Conservation (phyloP, 202 grass and related monocot species). For the Bolboschoenoplectus hybrid region DNA sequence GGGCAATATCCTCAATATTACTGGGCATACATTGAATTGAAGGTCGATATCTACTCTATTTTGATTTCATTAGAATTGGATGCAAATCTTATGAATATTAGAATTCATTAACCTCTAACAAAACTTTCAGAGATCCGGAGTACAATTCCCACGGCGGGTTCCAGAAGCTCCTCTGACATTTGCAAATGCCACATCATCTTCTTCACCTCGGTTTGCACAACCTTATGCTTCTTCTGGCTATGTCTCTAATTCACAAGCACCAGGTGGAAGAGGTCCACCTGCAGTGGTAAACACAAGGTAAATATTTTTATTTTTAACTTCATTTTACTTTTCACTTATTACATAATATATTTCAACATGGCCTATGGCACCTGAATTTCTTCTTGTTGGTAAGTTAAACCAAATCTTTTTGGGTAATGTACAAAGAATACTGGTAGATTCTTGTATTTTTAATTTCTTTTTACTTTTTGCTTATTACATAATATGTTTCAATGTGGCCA, state of each 20-base stretch:
- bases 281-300: conserved; percentile 70
- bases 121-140: conserved; percentile 64
- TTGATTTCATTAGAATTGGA: conserved; percentile 30
- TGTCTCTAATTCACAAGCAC: conserved; percentile 47
- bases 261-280: conserved; percentile 59
- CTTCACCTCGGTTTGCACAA: conserved; percentile 46
- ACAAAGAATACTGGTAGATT: conserved; percentile 43
- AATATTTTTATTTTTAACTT: conserved; percentile 7
- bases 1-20: conserved; percentile 93
- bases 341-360: background rate
- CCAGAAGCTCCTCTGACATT: conserved; percentile 73
- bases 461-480: conserved; percentile 34
- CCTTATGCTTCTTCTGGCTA: conserved; percentile 57
- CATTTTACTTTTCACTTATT: conserved; percentile 35
- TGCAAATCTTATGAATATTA: background rate
- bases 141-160: conserved; percentile 70
- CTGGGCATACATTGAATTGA: conserved; percentile 86
- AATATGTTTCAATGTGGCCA: background rate
- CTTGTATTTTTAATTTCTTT: background rate
- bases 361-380: background rate
- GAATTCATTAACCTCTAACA: conserved; percentile 20
- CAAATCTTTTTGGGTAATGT: background rate
- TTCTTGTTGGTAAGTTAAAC: background rate
- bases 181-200: conserved; percentile 55
- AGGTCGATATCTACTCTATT: conserved; percentile 49